Evolutionary conservation across 257 asterid genomes (phyloP).

Genomic region (Capsicum rhomboideum): DNA sequence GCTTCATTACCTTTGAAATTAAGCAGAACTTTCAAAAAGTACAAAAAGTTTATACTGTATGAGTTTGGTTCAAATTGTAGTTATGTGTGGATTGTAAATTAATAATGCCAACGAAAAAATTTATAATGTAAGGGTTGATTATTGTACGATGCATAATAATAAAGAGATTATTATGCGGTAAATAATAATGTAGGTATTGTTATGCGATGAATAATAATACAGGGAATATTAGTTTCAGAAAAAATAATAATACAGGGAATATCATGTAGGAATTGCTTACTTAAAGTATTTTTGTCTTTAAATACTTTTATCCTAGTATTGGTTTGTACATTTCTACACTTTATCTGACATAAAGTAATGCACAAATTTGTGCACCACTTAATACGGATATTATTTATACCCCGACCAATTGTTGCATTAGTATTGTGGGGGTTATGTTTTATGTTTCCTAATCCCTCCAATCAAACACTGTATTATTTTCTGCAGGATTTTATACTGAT

Average conservation of each 20-base stretch:
- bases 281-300: neutral
- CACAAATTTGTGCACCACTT: neutral
- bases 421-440: neutral
- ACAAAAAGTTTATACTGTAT: neutral
- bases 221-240: no score
- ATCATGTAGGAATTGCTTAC: neutral
- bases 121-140: neutral
- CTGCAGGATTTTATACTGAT: neutral
- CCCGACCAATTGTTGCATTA: neutral
- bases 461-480: neutral
- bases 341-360: neutral
- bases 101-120: neutral
- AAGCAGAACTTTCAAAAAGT: neutral
- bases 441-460: neutral
- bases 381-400: neutral
- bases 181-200: neutral
- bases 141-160: neutral
- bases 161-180: neutral
- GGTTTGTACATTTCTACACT: no score
- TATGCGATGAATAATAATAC: neutral
- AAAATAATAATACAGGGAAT: neutral
- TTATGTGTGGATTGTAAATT: neutral
- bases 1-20: neutral
- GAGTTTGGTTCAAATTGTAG: neutral
- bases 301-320: neutral